A percentile compares a stretch with the other conserved stretches of the same genome.
Conservation (phyloP, 345 rosid genomes). For the Salix caprea region DNA sequence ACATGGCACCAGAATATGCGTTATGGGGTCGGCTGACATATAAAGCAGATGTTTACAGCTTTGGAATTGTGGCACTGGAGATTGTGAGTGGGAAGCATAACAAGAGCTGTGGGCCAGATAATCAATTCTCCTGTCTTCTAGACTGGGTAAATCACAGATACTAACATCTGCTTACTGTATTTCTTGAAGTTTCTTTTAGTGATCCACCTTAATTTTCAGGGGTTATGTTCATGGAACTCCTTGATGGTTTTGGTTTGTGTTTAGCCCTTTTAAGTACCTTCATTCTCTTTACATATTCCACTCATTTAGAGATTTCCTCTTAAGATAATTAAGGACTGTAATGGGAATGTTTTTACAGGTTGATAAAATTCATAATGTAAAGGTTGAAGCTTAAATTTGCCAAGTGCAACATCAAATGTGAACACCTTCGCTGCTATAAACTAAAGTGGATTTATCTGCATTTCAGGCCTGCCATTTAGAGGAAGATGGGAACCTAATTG, state of each 20-base stretch:
- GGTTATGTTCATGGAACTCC: background rate
- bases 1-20: conserved; percentile 31
- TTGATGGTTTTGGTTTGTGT: background rate
- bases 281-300: background rate
- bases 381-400: no score
- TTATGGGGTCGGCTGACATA: conserved; percentile 22
- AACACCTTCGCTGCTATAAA: background rate
- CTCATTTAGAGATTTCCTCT: background rate
- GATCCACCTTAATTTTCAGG: background rate
- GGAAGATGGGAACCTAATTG: conserved; percentile 8
- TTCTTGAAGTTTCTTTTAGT: background rate
- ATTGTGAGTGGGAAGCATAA: conserved; percentile 19
- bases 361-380: background rate
- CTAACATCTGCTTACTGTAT: background rate
- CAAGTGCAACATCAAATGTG: background rate
- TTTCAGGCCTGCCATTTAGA: conserved; percentile 21
- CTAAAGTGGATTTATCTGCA: background rate
- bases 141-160: conserved; percentile 19
- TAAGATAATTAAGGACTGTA: background rate
- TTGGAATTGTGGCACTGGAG: conserved; percentile 21
- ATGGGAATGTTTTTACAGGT: background rate
- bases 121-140: conserved; percentile 12
- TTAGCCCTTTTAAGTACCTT: background rate
- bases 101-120: conserved; percentile 1
- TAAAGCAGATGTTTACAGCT: conserved; percentile 28